phyloP scores from a whole-genome alignment of 192 early-diverging fungal species.

The Dissophora globulifera region DNA sequence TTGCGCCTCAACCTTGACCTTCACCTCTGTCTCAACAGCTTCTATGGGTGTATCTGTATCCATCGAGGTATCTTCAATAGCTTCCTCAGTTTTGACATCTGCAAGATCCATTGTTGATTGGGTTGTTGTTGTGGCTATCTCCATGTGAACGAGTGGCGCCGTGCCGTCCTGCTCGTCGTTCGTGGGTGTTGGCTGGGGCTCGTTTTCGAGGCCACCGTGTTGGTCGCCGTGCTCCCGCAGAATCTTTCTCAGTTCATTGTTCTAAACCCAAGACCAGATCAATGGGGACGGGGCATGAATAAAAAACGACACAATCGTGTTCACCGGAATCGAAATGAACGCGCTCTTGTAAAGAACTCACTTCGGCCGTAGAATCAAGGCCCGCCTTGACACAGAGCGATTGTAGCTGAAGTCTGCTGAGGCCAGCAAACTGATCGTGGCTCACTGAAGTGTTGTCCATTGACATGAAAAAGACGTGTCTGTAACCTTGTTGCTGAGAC shows the following conservation, averaged over 20 bases:
- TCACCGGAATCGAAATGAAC: no score
- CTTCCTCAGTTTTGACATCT: background rate
- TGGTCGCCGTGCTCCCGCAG: slow-evolving; percentile 10
- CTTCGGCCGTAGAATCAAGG: slow-evolving; percentile 31
- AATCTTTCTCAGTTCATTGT: slow-evolving; percentile 10
- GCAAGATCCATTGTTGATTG: background rate
- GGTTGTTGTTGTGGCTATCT: background rate
- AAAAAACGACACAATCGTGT: no score
- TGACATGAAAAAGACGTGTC: slow-evolving; percentile 14
- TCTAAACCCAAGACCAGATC: slow-evolving; percentile 15
- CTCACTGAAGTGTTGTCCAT: slow-evolving; percentile 3
- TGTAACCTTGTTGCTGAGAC: background rate
- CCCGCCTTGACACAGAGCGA: slow-evolving; percentile 39
- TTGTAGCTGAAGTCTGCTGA: slow-evolving; percentile 41
- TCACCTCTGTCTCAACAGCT: background rate
- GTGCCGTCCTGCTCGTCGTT: background rate
- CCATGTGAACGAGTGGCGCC: no score
- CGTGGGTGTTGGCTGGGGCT: background rate
- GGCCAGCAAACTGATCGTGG: slow-evolving; percentile 1
- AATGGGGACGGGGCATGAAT: no score
- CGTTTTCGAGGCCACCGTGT: background rate
- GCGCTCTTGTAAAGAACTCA: no score
- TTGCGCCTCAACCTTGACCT: slow-evolving; percentile 12
- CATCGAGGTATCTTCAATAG: background rate
- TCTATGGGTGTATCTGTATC: background rate